Percentiles rank a stretch among this genome's conserved stretches.
Conservation (phyloP, 148 eudicot species). For the Heliamphora exappendiculata region DNA sequence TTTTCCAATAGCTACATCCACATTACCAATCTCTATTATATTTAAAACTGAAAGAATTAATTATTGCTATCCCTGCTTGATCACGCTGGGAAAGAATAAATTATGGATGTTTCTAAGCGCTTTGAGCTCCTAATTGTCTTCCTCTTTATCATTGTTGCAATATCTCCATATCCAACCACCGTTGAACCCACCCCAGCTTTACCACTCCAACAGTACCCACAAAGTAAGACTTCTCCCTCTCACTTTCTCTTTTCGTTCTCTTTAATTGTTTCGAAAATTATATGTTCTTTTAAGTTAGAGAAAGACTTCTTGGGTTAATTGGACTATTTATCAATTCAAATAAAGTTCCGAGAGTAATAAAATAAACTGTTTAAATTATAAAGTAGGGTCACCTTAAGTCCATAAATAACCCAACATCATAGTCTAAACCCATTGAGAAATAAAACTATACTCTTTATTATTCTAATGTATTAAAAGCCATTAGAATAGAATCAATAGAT, state of each 20-base stretch:
- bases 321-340: too few relatives aligned
- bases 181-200: background rate
- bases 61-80: background rate
- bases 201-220: background rate
- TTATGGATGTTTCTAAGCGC: background rate
- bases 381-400: too few relatives aligned
- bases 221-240: slow-evolving; percentile 4
- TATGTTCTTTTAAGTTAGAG: too few relatives aligned
- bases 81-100: background rate
- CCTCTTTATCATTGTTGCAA: slow-evolving; percentile 3
- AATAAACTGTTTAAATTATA: too few relatives aligned
- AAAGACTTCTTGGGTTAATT: too few relatives aligned
- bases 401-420: too few relatives aligned
- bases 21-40: background rate
- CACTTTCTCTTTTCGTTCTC: background rate
- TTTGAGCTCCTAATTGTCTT: slow-evolving; percentile 2
- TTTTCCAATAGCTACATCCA: background rate
- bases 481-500: too few relatives aligned
- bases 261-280: background rate
- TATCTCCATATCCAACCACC: background rate
- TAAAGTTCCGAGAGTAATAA: background rate
- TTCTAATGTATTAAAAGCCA: too few relatives aligned
- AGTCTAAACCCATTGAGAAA: too few relatives aligned
- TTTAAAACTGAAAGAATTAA: background rate
- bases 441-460: too few relatives aligned